Evolutionary conservation across 164 flowering plant genomes (phyloP).

Genomic region (Piper betle): DNA sequence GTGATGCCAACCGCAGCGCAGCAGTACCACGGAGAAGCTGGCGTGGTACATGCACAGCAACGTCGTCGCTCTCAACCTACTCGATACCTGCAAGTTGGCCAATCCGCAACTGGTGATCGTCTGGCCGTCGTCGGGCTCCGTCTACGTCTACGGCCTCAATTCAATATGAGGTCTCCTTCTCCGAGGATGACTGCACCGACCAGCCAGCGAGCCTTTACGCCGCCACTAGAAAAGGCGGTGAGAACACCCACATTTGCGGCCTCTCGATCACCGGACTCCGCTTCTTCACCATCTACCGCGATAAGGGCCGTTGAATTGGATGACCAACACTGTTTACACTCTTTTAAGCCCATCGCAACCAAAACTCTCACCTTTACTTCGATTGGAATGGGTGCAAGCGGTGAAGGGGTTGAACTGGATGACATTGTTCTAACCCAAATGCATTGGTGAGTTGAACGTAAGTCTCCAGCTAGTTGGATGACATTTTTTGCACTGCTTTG

Average conservation of each 20-base stretch:
- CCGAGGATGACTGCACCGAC: slow-evolving; percentile 13
- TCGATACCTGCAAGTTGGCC: slow-evolving; percentile 11
- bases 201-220: slow-evolving; percentile 12
- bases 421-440: too few relatives aligned
- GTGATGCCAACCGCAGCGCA: slow-evolving; percentile 16
- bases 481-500: too few relatives aligned
- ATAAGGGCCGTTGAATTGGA: slow-evolving; percentile 2
- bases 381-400: too few relatives aligned
- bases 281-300: slow-evolving; percentile 12
- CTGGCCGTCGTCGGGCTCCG: slow-evolving; percentile 17
- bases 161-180: slow-evolving; percentile 13
- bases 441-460: too few relatives aligned
- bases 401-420: too few relatives aligned
- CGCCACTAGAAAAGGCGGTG: slow-evolving; percentile 14
- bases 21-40: slow-evolving; percentile 14
- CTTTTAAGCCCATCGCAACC: too few relatives aligned
- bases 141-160: slow-evolving; percentile 4
- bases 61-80: slow-evolving; percentile 7
- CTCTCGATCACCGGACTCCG: slow-evolving; percentile 13
- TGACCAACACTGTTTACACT: too few relatives aligned
- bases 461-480: too few relatives aligned
- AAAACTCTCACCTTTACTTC: too few relatives aligned
- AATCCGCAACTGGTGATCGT: slow-evolving; percentile 12
- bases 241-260: slow-evolving; percentile 16
- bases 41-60: slow-evolving; percentile 13